Evolutionary conservation across 2,329 filamentous ascomycete species (phyloP).

Genomic region (Aspergillus terreus): DNA sequence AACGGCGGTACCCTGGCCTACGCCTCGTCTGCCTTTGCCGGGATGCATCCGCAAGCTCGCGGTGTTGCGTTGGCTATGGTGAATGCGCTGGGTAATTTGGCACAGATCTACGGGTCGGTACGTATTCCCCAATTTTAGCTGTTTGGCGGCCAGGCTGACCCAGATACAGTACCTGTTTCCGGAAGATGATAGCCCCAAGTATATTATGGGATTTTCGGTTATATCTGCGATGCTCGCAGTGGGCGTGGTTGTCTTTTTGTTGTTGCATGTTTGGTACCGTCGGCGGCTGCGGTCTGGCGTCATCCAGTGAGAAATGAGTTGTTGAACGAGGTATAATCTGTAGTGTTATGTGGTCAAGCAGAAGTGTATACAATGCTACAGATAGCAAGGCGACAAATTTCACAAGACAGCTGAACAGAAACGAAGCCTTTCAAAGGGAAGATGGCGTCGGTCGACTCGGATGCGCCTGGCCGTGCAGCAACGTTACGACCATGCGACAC

Average conservation of each 20-base stretch:
- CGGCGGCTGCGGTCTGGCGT: conserved; percentile 1
- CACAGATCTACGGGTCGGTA: conserved; percentile 52
- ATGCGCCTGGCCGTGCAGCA: no score
- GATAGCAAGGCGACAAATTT: no score
- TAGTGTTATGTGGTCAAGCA: no score
- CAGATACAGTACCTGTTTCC: conserved; percentile 46
- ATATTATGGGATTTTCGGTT: conserved; percentile 43
- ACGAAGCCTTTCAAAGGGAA: no score
- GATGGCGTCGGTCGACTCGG: no score
- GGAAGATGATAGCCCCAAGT: conserved; percentile 46
- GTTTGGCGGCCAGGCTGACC: not conserved
- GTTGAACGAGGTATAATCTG: no score
- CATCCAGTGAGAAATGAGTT: not conserved
- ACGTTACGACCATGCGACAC: no score
- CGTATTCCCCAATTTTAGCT: not conserved
- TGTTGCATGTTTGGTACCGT: conserved; percentile 25
- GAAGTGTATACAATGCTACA: not conserved
- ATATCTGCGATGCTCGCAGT: conserved; percentile 33
- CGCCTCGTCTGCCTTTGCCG: conserved; percentile 50
- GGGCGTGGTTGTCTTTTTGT: conserved; percentile 26
- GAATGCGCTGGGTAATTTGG: conserved; percentile 53
- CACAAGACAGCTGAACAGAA: not conserved
- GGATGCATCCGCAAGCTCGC: conserved; percentile 49
- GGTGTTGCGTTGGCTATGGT: conserved; percentile 52
- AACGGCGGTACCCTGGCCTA: conserved; percentile 54